phyloP scores from a whole-genome alignment of 768 basidiomycete species.

The Pisolithus microcarpus region DNA sequence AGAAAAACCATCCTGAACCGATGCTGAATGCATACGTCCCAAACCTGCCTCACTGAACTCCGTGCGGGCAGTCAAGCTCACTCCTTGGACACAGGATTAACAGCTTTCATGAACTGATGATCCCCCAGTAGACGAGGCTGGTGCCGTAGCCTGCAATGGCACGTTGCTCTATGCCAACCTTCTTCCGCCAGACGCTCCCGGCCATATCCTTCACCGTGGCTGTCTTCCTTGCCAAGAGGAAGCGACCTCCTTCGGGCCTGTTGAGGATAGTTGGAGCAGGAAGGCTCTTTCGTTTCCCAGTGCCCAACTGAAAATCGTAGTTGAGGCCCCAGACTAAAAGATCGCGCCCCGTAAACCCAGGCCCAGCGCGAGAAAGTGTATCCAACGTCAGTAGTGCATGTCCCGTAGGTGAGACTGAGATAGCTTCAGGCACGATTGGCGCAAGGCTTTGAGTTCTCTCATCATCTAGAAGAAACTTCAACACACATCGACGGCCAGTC shows the following conservation, averaged over 20 bases:
- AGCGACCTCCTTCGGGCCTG: constrained; percentile 44
- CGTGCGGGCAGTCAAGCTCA: neutral
- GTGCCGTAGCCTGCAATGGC: constrained; percentile 56
- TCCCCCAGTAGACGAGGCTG: constrained; percentile 68
- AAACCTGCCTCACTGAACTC: too few species aligned
- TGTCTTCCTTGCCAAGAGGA: constrained; percentile 49
- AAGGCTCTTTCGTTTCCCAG: constrained; percentile 57
- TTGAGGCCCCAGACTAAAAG: constrained; percentile 70
- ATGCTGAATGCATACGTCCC: too few species aligned
- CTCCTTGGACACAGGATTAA: neutral
- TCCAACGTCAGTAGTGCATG: constrained; percentile 73
- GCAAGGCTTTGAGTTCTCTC: constrained; percentile 53
- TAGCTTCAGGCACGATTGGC: constrained; percentile 53
- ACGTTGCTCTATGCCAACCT: constrained; percentile 57
- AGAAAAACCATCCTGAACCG: too few species aligned
- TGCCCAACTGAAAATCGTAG: constrained; percentile 68
- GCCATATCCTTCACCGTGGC: constrained; percentile 53
- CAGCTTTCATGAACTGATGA: constrained; percentile 15
- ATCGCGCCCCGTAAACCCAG: constrained; percentile 52
- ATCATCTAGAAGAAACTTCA: constrained; percentile 41
- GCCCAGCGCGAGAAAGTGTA: constrained; percentile 42
- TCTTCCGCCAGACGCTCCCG: constrained; percentile 54
- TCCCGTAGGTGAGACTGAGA: constrained; percentile 67
- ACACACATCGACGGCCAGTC: constrained; percentile 3
- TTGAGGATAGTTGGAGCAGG: constrained; percentile 48